Percentiles rank a stretch among this genome's conserved stretches.
Evolutionary conservation across 805 yeast genomes (phyloP).

Genomic region (Lipomyces mesembrius): DNA sequence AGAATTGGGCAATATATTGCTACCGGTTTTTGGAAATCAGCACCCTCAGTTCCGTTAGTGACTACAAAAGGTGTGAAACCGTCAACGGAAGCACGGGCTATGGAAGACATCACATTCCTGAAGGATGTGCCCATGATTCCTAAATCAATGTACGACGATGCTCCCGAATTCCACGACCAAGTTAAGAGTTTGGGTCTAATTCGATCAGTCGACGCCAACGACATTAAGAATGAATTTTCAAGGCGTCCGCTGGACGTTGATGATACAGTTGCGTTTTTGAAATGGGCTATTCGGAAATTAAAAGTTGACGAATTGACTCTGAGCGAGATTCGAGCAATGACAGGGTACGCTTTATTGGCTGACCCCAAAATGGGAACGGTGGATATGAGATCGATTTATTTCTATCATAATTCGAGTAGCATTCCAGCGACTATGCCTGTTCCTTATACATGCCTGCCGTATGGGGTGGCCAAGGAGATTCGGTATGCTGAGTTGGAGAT

Average conservation of each 20-base stretch:
- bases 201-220: slow-evolving; percentile 37
- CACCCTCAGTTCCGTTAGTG: slow-evolving; percentile 42
- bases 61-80: slow-evolving; percentile 44
- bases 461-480: slow-evolving; percentile 34
- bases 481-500: slow-evolving; percentile 34
- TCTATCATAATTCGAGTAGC: slow-evolving; percentile 39
- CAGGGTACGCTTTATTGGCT: slow-evolving; percentile 40
- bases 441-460: slow-evolving; percentile 45
- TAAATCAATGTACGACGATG: slow-evolving; percentile 30
- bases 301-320: slow-evolving; percentile 27
- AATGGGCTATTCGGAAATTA: slow-evolving; percentile 41
- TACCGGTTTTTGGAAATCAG: slow-evolving; percentile 48
- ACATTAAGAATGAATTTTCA: slow-evolving; percentile 44
- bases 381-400: slow-evolving; percentile 39
- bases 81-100: slow-evolving; percentile 42
- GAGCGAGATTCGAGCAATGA: slow-evolving; percentile 30
- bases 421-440: slow-evolving; percentile 42
- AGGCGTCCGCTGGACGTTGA: slow-evolving; percentile 39
- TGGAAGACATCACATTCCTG: slow-evolving; percentile 41
- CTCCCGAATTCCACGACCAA: slow-evolving; percentile 41
- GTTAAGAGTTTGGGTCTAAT: slow-evolving; percentile 40
- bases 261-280: slow-evolving; percentile 38
- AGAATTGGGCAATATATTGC: slow-evolving; percentile 45
- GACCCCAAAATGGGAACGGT: slow-evolving; percentile 34
- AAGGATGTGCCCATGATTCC: slow-evolving; percentile 43